These are phyloP conservation scores for Catharanthus roseus DNA, from an alignment of 257 asterid genomes.

Conservation along the genomic window DNA sequence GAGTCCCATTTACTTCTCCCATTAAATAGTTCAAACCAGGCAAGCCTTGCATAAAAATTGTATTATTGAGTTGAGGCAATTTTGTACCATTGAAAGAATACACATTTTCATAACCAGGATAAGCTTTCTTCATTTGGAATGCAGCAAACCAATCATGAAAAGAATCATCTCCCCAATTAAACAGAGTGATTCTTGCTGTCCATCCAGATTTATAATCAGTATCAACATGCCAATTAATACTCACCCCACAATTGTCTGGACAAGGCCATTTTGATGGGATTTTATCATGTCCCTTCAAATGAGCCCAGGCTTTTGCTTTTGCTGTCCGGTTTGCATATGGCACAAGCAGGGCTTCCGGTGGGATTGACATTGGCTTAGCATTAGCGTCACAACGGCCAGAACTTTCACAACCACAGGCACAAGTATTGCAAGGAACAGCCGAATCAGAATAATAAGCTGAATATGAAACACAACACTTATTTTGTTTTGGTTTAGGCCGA, in stretches of 20 bases:
- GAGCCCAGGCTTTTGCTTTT: slow-evolving; percentile 59
- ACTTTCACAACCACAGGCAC: slow-evolving; percentile 79
- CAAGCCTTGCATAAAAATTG: slow-evolving; percentile 82
- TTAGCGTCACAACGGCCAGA: slow-evolving; percentile 33
- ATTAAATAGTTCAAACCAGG: slow-evolving; percentile 70
- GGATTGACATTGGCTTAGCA: slow-evolving; percentile 41
- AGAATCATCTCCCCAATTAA: slow-evolving; percentile 68
- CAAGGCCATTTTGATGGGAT: slow-evolving; percentile 63
- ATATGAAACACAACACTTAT: slow-evolving; percentile 80
- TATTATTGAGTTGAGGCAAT: slow-evolving; percentile 27
- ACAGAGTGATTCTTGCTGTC: slow-evolving; percentile 82
- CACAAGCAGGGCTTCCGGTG: slow-evolving; percentile 68
- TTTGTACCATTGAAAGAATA: slow-evolving; percentile 78
- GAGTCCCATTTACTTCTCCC: slow-evolving; percentile 74
- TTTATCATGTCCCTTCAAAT: slow-evolving; percentile 26
- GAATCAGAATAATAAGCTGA: slow-evolving; percentile 66
- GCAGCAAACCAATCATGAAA: slow-evolving; percentile 81
- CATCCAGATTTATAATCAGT: slow-evolving; percentile 72
- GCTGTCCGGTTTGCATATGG: slow-evolving; percentile 60
- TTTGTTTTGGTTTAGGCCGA: slow-evolving; percentile 43
- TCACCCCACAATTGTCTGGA: slow-evolving; percentile 88
- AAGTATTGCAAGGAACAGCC: slow-evolving; percentile 70
- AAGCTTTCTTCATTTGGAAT: slow-evolving; percentile 48
- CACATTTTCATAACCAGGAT: slow-evolving; percentile 51
- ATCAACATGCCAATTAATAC: slow-evolving; percentile 90